Base-by-base conservation (phyloP, 2,329 filamentous ascomycete genomes). In the Amauroascus niger region DNA sequence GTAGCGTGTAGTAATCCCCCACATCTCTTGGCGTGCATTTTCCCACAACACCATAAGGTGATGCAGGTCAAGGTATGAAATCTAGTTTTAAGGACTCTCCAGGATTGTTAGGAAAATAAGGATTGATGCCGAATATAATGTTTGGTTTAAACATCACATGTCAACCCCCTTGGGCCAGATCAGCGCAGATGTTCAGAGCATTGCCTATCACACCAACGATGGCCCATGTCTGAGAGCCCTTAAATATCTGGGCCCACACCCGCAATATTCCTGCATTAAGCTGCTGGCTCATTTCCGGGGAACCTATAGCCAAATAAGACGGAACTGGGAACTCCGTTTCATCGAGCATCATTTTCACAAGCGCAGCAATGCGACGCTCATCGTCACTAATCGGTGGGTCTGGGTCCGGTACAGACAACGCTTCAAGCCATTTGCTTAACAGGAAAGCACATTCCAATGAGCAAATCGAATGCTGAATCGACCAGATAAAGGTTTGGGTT, bases 401-500 rank as follows among this genome's bases (percentile, higher is more conserved):
- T 6, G 65, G 60, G 41, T 71, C 70, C 1, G 71, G 70, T 7
- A 66, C 58, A 7, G 72, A 71, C 18, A 75, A 71, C 4, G 70
- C 67, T 24, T 72, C 67, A 6, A 75, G 61, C 72, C 72, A 75
- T 50, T 72, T 69, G 55, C 70, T 73, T 4, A 75, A 61, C 20
- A 75, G 67, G 55, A 74, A 74, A 0, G 76, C 76, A 54, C 76
- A 79, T 58, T 79, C 76, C 20, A 79, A 62, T 55, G 73, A 76
- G 63, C 75, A 78, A 6, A 79, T 65, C 0, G 75, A 75, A 59
- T 79, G 77, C 58, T 79, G 75, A 28, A 79, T 74, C 30, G 73
- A 76, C 77, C 77, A 79, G 60, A 77, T 74, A 52, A 77, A 74
- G 1, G 75, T 76, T 59, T 78, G 75, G 1, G 73, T 77, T 45